These are phyloP conservation scores for Leishmania aethiopica DNA, from an alignment of 208 protist genomes.

Conservation along the genomic window DNA sequence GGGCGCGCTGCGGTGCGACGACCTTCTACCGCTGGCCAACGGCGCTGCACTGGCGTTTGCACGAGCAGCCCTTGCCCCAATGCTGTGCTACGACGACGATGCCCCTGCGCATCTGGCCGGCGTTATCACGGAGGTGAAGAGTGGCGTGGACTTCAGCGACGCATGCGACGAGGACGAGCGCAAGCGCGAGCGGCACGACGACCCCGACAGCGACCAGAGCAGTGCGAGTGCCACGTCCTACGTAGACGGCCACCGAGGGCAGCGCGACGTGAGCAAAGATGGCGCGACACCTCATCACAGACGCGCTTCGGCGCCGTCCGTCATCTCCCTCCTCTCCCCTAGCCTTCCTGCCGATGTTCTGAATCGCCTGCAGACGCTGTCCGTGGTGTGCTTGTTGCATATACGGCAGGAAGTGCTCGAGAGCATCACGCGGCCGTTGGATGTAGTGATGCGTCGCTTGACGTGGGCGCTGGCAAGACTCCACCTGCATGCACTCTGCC, in stretches of 20 bases:
- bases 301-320: neutral
- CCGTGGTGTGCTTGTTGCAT: constrained; percentile 10
- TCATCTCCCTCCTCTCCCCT: constrained; percentile 18
- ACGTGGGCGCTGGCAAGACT: constrained; percentile 21
- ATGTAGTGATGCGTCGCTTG: constrained; percentile 27
- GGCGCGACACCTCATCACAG: neutral
- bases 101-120: constrained; percentile 1
- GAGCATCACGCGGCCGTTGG: constrained; percentile 19
- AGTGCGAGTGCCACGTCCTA: neutral
- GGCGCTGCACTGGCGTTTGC: constrained; percentile 20
- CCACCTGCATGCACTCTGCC: constrained; percentile 20
- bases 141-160: neutral
- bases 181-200: neutral
- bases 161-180: neutral
- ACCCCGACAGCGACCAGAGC: neutral
- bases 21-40: constrained; percentile 21
- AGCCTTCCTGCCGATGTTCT: constrained; percentile 10
- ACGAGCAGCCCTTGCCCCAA: constrained; percentile 16
- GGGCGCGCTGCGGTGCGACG: constrained; percentile 11
- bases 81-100: constrained; percentile 2
- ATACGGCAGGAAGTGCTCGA: constrained; percentile 21
- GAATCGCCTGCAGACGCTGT: constrained; percentile 21
- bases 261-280: neutral
- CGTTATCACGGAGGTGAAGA: neutral
- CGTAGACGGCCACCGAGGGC: neutral